A percentile compares a stretch with the other conserved stretches of the same genome.
Evolutionary conservation across 768 basidiomycete species (phyloP).

Genomic region (Cystofilobasidium capitatum): DNA sequence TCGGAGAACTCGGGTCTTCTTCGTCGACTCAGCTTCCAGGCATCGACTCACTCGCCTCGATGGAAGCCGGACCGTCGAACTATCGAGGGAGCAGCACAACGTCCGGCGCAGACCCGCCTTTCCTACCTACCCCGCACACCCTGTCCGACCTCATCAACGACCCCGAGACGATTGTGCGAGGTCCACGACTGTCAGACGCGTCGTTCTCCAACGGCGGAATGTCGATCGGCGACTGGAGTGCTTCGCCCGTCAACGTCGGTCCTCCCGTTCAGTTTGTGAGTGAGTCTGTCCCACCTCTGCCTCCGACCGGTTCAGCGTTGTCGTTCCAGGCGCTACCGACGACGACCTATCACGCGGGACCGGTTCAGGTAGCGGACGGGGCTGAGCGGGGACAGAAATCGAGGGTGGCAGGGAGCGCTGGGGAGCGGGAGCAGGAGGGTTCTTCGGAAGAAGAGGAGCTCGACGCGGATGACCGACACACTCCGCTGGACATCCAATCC

Average conservation of each 20-base stretch:
- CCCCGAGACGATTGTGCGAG: too few relatives aligned
- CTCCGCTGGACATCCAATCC: slow-evolving; percentile 2
- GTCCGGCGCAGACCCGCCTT: background rate
- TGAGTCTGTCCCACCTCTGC: background rate
- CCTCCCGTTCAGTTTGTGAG: background rate
- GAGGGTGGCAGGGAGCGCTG: too few relatives aligned
- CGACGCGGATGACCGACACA: background rate
- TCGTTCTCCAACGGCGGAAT: too few relatives aligned
- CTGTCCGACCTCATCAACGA: too few relatives aligned
- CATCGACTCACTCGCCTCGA: background rate
- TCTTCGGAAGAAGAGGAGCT: background rate
- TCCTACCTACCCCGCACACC: background rate
- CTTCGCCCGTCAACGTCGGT: too few relatives aligned
- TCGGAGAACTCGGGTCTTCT: background rate
- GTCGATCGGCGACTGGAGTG: too few relatives aligned
- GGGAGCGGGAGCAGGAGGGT: too few relatives aligned
- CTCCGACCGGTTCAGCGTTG: background rate
- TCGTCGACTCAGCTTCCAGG: background rate
- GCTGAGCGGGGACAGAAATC: too few relatives aligned
- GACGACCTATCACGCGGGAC: background rate
- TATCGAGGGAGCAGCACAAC: too few relatives aligned
- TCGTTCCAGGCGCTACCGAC: background rate
- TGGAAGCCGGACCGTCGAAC: too few relatives aligned
- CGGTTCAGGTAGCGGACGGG: too few relatives aligned
- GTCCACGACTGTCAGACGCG: too few relatives aligned